Evolutionary conservation across 495 filamentous ascomycete genomes (phyloP), one percentile per base, ranked within the genome.

Genomic region (Talaromyces trachyspermus): DNA sequence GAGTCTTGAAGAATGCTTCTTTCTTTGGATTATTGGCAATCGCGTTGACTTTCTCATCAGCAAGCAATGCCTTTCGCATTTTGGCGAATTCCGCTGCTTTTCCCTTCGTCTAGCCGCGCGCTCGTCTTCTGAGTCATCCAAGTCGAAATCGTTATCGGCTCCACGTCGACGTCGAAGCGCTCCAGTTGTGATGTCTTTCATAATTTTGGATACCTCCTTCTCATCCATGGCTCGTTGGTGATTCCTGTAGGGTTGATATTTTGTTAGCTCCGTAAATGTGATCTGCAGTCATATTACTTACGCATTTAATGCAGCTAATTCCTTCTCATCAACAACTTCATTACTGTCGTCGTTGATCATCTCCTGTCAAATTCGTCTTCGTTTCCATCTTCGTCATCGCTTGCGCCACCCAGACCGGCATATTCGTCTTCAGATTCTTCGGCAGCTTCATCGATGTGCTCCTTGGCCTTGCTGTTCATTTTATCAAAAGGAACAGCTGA

Each of bases 361-460:
- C 51, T 84, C 80, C 46, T 70, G 49, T 84, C 77, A 30, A 78
- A 77, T 26, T 77, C 79, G 40, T 84, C 77, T 48, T 88, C 86
- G 29, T 83, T 82, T 18, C 71, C 79, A 41, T 81, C 84, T 30
- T 89, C 88, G 49, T 98, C 94, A 41, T 91, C 89, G 61, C 88
- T 89, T 3, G 76, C 84, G 33, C 92, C 92, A 38, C 94, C 94
- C 32, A 97, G 71, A 2, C 94, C 94, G 25, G 90, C 92, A 59
- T 95, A 99, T 62, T 99, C 92, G 60, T 99, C 92, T 60, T 97
- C 94, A 0, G 94, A 97, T 69, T 99, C 92, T 54, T 92, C 88
- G 30, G 92, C 92, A 56, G 92, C 88, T 51, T 97, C 92, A 50
- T 97, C 78, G 14, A 99, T 70, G 71, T 95, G 88, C 11, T 83